Conservation (phyloP, 805 yeast species). For the Starmerella khaoyaiensis region DNA sequence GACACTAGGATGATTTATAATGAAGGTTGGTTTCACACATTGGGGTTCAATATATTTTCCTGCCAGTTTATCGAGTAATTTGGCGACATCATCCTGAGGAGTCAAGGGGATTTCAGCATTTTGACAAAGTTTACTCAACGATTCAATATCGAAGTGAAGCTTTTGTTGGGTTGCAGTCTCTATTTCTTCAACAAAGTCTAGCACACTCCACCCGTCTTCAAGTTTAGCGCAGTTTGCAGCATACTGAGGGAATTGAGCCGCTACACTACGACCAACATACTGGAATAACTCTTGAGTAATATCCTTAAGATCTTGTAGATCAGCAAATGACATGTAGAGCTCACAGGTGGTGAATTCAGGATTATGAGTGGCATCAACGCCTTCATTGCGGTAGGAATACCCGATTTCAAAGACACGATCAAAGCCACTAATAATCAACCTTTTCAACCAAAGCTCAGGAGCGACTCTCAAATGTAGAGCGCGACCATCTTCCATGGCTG, state of each 20-base stretch:
- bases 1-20: constrained; percentile 69
- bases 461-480: constrained; percentile 65
- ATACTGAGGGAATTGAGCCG: constrained; percentile 16
- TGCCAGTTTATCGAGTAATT: constrained; percentile 52
- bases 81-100: constrained; percentile 33
- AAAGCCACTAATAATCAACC: constrained; percentile 69
- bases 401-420: constrained; percentile 84
- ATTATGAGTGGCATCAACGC: constrained; percentile 83
- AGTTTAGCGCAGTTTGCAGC: constrained; percentile 4
- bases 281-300: constrained; percentile 48
- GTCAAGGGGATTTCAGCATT: neutral
- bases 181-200: constrained; percentile 57
- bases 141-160: constrained; percentile 37
- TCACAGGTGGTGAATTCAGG: constrained; percentile 91
- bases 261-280: constrained; percentile 26
- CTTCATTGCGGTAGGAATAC: constrained; percentile 75
- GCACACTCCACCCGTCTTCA: constrained; percentile 27
- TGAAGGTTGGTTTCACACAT: constrained; percentile 53
- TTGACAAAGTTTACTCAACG: constrained; percentile 4
- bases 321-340: constrained; percentile 63
- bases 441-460: constrained; percentile 89
- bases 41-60: constrained; percentile 51
- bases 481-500: constrained; percentile 30
- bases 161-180: constrained; percentile 39
- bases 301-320: constrained; percentile 51